Conservation (phyloP, 306 rosid genomes). For the Quercus suber region DNA sequence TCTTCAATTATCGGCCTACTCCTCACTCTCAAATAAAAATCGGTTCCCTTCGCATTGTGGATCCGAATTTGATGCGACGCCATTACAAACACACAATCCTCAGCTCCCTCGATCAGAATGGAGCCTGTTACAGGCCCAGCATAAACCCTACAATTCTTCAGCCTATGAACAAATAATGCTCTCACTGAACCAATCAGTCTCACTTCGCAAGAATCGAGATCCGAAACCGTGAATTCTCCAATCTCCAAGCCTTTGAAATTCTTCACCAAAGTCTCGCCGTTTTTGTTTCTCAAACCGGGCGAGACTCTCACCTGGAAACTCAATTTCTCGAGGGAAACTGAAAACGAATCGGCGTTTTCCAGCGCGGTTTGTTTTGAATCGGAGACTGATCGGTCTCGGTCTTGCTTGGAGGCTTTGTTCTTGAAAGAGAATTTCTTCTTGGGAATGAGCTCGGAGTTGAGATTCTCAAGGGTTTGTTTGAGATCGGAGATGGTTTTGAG, state of each 20-base stretch:
- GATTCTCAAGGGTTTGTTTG: conserved; percentile 44
- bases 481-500: conserved; percentile 64
- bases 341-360: not conserved
- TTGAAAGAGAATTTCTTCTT: conserved; percentile 75
- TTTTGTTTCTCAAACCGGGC: conserved; percentile 56
- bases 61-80: conserved; percentile 92
- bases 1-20: conserved; percentile 90
- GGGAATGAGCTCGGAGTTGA: conserved; percentile 50
- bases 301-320: conserved; percentile 41
- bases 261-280: conserved; percentile 41
- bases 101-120: conserved; percentile 67
- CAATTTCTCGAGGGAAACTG: conserved; percentile 4
- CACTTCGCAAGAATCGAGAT: conserved; percentile 83
- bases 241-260: conserved; percentile 50
- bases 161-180: conserved; percentile 62
- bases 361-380: conserved; percentile 7
- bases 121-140: conserved; percentile 69
- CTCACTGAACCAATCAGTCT: conserved; percentile 64
- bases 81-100: conserved; percentile 55
- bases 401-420: conserved; percentile 54
- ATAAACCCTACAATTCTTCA: conserved; percentile 60
- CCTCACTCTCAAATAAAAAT: conserved; percentile 81
- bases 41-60: conserved; percentile 57
- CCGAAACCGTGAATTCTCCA: conserved; percentile 76
- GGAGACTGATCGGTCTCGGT: not conserved